Evolutionary conservation across 768 basidiomycete genomes (phyloP).

Genomic region (Udeniomyces megalosporus): DNA sequence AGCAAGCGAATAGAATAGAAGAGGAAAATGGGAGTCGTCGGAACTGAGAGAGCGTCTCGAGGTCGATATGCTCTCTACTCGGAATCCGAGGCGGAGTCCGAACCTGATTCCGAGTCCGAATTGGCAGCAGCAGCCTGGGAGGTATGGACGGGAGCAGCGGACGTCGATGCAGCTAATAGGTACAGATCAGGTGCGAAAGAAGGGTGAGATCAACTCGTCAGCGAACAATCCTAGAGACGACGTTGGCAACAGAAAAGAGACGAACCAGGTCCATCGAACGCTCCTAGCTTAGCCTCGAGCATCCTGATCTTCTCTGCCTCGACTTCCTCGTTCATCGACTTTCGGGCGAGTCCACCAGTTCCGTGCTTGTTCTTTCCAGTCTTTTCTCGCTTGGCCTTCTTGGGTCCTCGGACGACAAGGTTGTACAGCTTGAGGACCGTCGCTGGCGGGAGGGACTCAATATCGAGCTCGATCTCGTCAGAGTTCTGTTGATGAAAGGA

Average conservation of each 20-base stretch:
- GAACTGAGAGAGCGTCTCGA: no score
- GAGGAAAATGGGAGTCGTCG: no score
- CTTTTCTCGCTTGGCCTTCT: slow-evolving; percentile 17
- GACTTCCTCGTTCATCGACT: slow-evolving; percentile 92
- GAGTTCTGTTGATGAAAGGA: slow-evolving; percentile 19
- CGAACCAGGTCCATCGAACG: background rate
- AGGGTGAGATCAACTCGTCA: background rate
- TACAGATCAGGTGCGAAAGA: background rate
- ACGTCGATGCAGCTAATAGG: background rate
- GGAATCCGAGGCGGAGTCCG: slow-evolving; percentile 3
- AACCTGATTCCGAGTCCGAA: background rate
- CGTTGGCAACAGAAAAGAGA: background rate
- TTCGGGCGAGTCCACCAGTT: slow-evolving; percentile 77
- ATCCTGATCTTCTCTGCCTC: slow-evolving; percentile 88
- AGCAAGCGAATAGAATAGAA: no score
- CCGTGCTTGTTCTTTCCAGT: slow-evolving; percentile 21
- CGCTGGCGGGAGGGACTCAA: slow-evolving; percentile 68
- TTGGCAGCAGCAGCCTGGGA: background rate
- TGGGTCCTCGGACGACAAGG: slow-evolving; percentile 47
- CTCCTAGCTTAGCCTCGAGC: slow-evolving; percentile 68
- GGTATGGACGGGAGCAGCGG: background rate
- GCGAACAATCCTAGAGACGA: background rate
- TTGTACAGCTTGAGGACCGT: slow-evolving; percentile 91
- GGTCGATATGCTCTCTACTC: background rate
- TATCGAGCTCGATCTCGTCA: slow-evolving; percentile 97